Percentiles rank a stretch among this genome's conserved stretches.
Conservation (phyloP, 2,329 filamentous ascomycete species). For the Furcasterigmium sp. region DNA sequence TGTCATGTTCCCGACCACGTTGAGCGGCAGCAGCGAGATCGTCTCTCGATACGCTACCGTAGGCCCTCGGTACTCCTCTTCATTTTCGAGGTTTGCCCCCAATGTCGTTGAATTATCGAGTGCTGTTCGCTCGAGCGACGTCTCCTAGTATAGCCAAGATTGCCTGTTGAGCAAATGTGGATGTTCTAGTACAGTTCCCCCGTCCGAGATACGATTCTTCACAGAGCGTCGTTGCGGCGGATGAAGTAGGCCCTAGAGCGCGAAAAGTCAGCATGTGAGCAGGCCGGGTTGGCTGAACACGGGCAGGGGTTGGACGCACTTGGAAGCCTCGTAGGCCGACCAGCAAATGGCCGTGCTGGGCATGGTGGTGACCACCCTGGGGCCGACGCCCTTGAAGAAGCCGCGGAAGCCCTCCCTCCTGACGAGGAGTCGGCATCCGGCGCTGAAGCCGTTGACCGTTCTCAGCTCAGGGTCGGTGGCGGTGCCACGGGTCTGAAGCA, state of each 20-base stretch:
- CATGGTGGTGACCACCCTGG: constrained; percentile 92
- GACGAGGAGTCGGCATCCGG: constrained; percentile 77
- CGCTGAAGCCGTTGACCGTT: constrained; percentile 74
- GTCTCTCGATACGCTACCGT: too few species aligned
- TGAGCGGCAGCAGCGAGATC: too few species aligned
- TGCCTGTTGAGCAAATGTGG: not conserved
- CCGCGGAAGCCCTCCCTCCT: constrained; percentile 77
- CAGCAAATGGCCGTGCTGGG: constrained; percentile 99
- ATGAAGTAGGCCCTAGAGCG: constrained; percentile 55
- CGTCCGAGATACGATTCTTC: not conserved
- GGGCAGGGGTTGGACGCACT: constrained; percentile 39
- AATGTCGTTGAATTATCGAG: too few species aligned
- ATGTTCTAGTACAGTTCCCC: not conserved
- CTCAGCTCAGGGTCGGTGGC: constrained; percentile 76
- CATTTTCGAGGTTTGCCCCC: too few species aligned
- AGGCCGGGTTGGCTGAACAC: not conserved
- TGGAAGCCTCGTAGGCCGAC: constrained; percentile 69
- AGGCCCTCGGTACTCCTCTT: too few species aligned
- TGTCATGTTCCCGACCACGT: too few species aligned
- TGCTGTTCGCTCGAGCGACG: too few species aligned
- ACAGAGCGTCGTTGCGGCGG: constrained; percentile 37
- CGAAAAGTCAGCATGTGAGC: constrained; percentile 4
- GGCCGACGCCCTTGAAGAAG: constrained; percentile 90
- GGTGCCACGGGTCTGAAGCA: constrained; percentile 87
- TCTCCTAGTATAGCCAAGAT: too few species aligned